Evolutionary conservation across 1,139 yeast species (phyloP).

Genomic region (Zygosaccharomyces pseudobailii): DNA sequence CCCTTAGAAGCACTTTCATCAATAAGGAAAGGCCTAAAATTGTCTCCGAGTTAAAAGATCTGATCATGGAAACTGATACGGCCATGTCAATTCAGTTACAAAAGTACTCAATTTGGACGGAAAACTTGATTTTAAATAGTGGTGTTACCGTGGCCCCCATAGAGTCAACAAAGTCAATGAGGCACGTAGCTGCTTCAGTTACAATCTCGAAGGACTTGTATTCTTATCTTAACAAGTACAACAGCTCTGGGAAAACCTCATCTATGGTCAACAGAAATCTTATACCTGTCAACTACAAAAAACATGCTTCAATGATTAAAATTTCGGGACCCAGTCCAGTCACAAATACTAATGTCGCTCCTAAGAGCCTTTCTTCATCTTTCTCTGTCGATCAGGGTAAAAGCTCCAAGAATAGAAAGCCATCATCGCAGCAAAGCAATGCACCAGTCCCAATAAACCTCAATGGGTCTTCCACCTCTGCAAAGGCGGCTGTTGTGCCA

Average conservation of each 20-base stretch:
- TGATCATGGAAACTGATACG: conserved; percentile 80
- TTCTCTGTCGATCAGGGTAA: conserved; percentile 30
- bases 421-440: conserved; percentile 31
- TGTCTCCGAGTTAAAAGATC: conserved; percentile 66
- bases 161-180: conserved; percentile 57
- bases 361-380: conserved; percentile 16
- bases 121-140: conserved; percentile 73
- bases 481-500: neutral
- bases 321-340: conserved; percentile 9
- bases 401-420: conserved; percentile 32
- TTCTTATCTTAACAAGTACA: conserved; percentile 54
- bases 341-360: conserved; percentile 14
- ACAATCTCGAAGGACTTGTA: conserved; percentile 82
- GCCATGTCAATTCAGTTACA: conserved; percentile 85
- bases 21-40: conserved; percentile 72
- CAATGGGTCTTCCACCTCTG: conserved; percentile 1
- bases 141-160: conserved; percentile 82
- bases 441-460: conserved; percentile 14
- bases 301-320: conserved; percentile 62
- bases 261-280: conserved; percentile 36
- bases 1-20: conserved; percentile 67
- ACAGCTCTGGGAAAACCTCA: conserved; percentile 38
- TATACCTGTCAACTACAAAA: conserved; percentile 67
- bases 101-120: conserved; percentile 83
- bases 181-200: conserved; percentile 64